Conservation (phyloP, 352 stramenopile species). For the Phytophthora quininea region DNA sequence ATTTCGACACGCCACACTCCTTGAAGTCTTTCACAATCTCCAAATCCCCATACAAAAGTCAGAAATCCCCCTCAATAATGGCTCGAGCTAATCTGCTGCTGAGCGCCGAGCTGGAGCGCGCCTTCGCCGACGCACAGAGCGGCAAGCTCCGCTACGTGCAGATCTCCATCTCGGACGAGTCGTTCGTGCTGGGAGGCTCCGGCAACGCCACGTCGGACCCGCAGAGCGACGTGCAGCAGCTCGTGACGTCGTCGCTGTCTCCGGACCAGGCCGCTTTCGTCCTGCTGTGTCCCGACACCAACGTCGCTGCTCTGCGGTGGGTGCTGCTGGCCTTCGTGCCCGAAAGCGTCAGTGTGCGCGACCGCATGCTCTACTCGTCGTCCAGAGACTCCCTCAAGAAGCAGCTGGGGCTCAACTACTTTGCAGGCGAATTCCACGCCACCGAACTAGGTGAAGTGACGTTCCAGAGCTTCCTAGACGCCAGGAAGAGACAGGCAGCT, state of each 20-base stretch:
- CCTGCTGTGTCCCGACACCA: conserved; percentile 78
- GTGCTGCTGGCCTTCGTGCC: conserved; percentile 83
- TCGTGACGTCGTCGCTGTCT: conserved; percentile 32
- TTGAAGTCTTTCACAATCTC: background rate
- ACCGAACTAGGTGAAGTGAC: conserved; percentile 85
- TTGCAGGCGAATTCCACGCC: conserved; percentile 89
- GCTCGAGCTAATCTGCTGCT: conserved; percentile 68
- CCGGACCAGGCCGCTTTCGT: conserved; percentile 69
- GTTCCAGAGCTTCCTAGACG: conserved; percentile 75
- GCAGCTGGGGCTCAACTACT: conserved; percentile 91
- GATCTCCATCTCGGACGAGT: conserved; percentile 61
- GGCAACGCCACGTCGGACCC: conserved; percentile 49
- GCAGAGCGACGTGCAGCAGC: conserved; percentile 45
- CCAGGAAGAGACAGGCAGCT: conserved; percentile 67
- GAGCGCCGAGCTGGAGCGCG: conserved; percentile 64
- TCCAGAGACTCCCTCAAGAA: conserved; percentile 91
- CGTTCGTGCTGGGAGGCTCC: conserved; percentile 58
- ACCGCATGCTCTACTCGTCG: conserved; percentile 93
- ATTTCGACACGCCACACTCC: background rate
- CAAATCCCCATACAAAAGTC: background rate
- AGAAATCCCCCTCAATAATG: conserved; percentile 43
- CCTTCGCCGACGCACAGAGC: conserved; percentile 75
- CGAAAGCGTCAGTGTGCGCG: conserved; percentile 76
- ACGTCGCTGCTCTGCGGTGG: conserved; percentile 75
- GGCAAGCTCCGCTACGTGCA: conserved; percentile 78